phyloP scores from a whole-genome alignment of 2,329 filamentous ascomycete genomes.

The Scleromitrula shiraiana region DNA sequence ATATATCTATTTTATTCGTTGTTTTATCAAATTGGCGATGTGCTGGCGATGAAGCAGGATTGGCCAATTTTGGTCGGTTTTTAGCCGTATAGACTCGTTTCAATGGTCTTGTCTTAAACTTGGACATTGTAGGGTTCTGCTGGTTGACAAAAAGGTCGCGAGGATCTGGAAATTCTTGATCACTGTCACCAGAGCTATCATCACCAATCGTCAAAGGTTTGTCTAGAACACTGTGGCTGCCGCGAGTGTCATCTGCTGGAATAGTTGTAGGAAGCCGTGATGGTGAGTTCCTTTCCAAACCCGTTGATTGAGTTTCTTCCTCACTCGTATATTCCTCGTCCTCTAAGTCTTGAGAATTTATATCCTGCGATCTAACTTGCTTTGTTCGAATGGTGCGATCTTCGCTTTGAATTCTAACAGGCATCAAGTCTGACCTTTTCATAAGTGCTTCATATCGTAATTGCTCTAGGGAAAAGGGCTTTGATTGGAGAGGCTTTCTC shows the following conservation, averaged over 20 bases:
- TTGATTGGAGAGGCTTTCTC: constrained; percentile 28
- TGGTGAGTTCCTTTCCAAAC: constrained; percentile 17
- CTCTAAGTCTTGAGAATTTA: constrained; percentile 17
- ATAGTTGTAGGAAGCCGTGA: constrained; percentile 8
- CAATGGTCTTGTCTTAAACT: constrained; percentile 5
- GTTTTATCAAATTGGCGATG: background rate
- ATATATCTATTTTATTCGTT: constrained; percentile 20
- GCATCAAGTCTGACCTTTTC: constrained; percentile 25
- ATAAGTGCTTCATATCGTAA: constrained; percentile 26
- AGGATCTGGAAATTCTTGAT: constrained; percentile 28
- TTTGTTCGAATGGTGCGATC: constrained; percentile 13
- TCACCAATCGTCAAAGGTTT: background rate
- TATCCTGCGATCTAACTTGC: constrained; percentile 16
- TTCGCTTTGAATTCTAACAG: constrained; percentile 22
- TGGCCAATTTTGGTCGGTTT: constrained; percentile 9
- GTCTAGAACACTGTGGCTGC: background rate
- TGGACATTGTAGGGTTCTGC: background rate
- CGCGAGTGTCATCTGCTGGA: background rate
- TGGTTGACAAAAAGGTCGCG: constrained; percentile 17
- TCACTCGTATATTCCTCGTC: constrained; percentile 6
- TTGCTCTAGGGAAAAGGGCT: constrained; percentile 29
- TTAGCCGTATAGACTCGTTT: constrained; percentile 21
- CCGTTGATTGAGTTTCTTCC: constrained; percentile 21
- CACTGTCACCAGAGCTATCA: constrained; percentile 13
- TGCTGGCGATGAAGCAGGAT: background rate